Percentiles rank a stretch among this genome's conserved stretches.
phyloP scores from a whole-genome alignment of 768 basidiomycete genomes.

The Pleurotus eryngii region DNA sequence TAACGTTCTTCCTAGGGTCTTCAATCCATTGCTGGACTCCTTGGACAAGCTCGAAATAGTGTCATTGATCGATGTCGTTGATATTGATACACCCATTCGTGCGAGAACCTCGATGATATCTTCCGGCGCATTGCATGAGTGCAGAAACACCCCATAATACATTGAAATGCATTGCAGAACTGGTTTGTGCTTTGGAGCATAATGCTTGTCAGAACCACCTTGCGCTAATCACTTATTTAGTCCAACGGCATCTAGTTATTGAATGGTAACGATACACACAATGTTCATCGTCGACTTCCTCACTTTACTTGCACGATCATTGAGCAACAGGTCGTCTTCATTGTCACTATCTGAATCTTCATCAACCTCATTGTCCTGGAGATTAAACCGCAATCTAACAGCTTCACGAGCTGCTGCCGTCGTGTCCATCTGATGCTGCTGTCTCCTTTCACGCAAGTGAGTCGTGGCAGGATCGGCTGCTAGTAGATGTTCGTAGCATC shows the following conservation, averaged over 20 bases:
- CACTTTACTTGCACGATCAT: not conserved
- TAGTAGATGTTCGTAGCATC: not conserved
- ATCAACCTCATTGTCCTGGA: too few relatives aligned
- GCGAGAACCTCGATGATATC: conserved; percentile 25
- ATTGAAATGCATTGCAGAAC: not conserved
- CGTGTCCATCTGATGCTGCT: not conserved
- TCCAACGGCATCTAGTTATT: not conserved
- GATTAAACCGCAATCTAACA: too few relatives aligned
- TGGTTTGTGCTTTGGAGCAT: conserved; percentile 7
- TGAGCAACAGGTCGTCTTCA: not conserved
- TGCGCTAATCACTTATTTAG: not conserved
- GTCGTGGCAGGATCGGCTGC: not conserved
- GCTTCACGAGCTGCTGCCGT: not conserved
- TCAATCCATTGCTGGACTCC: conserved; percentile 15
- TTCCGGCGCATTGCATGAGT: conserved; percentile 21
- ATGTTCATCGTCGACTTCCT: not conserved
- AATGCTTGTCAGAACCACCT: not conserved
- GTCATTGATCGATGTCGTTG: conserved; percentile 19
- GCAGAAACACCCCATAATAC: conserved; percentile 13
- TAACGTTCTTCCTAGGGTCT: conserved; percentile 20
- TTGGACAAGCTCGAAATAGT: conserved; percentile 21
- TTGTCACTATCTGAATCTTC: not conserved
- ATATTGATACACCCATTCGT: conserved; percentile 26
- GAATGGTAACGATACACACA: not conserved
- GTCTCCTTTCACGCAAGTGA: not conserved